Conservation (phyloP, 371 early-diverging fungal genomes). For the Zopfochytrium polystomum region DNA sequence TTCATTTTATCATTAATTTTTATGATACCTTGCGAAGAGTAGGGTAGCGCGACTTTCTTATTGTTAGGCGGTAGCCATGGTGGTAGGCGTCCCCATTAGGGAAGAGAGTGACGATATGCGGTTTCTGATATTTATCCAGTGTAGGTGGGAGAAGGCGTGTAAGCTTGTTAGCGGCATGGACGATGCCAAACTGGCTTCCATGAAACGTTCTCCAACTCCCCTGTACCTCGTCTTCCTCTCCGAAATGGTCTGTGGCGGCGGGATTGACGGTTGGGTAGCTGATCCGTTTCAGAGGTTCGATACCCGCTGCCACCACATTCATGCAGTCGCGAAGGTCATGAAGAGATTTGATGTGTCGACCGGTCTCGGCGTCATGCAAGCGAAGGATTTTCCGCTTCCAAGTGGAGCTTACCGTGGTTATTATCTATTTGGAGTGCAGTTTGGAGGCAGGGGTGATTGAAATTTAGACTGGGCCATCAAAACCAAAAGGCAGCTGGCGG, state of each 20-base stretch:
- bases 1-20: no score
- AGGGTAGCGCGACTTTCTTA: constrained; percentile 33
- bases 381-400: constrained; percentile 35
- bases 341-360: constrained; percentile 30
- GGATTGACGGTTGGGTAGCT: constrained; percentile 30
- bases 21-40: constrained; percentile 37
- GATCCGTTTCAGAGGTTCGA: constrained; percentile 30
- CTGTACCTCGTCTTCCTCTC: no score
- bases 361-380: constrained; percentile 44
- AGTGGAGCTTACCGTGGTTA: constrained; percentile 24
- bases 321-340: constrained; percentile 38
- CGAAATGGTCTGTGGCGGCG: not conserved
- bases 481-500: no score
- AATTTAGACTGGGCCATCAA: no score
- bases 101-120: constrained; percentile 37
- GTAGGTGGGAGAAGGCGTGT: no score
- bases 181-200: no score
- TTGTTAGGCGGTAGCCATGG: constrained; percentile 39
- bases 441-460: no score
- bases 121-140: constrained; percentile 10
- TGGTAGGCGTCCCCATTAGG: constrained; percentile 51
- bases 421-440: constrained; percentile 24
- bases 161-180: no score
- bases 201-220: no score
- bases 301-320: constrained; percentile 31